Base-by-base conservation (phyloP, 495 filamentous ascomycete species). In the Cercophora scortea region DNA sequence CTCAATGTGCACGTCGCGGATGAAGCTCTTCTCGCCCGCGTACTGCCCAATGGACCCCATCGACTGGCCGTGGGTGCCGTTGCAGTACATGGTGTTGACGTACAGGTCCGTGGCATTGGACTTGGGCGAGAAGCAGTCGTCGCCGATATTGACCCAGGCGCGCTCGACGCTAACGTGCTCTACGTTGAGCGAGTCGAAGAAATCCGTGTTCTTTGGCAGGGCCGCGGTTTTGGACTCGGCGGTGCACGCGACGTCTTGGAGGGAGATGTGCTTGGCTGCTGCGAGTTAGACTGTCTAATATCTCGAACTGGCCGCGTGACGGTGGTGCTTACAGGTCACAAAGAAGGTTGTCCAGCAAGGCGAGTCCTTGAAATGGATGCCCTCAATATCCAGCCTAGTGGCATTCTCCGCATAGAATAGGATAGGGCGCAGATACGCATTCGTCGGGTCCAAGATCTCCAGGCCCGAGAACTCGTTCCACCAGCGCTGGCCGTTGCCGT, bases 301-400 rank as follows among this genome's bases (percentile, higher is more conserved):
- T 9, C 32, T 9, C 43, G 38, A 7, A 10, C 42, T 1, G n/a
- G 41, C 25, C 33, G 10, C 2, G 17, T n/a, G 6, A 10, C n/a
- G 32, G 4, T 8, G 10, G 42, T 8, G 53, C 58, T 56, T 12
- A 64, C 59, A 76, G 9, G 70, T 67, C 8, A 81, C 72, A 32
- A 82, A 71, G 51, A 81, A 81, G 54, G 76, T 82, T 7, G 74
- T 79, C 79, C 79, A 82, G 63, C 78, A 80, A 0, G 79, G 78
- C 4, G 78, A 80, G 61, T 80, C 79, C 49, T 78, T 70, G 53
- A 79, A 65, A 6, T 74, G 78, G 54, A 81, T 79, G 16, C 79
- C 78, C 47, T 78, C 71, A 15, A 82, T 73, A 2, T 67, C 71
- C 7, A 83, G 52, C 12, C 75, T 69, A 0, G 78, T 83, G 5